These are phyloP conservation scores for Niebla homalea DNA, from an alignment of 495 filamentous ascomycete species.

Conservation along the genomic window DNA sequence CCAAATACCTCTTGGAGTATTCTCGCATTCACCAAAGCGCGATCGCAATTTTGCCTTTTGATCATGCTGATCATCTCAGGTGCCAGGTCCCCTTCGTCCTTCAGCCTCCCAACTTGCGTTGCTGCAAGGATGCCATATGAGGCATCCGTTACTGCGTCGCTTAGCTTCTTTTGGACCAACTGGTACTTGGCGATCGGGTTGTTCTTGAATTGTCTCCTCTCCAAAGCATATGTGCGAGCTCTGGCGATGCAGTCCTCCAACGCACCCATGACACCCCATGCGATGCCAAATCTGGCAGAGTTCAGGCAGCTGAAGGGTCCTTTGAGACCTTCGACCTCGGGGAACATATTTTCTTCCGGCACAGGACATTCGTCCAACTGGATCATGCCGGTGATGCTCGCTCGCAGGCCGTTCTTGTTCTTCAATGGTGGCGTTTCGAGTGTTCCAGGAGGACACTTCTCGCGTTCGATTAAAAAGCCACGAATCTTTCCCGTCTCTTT, in stretches of 20 bases:
- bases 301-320: slow-evolving; percentile 94
- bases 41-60: slow-evolving; percentile 95
- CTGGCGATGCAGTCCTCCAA: slow-evolving; percentile 79
- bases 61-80: slow-evolving; percentile 99
- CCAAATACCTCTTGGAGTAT: slow-evolving; percentile 89
- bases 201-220: slow-evolving; percentile 90
- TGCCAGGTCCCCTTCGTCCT: slow-evolving; percentile 73
- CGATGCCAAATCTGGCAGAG: slow-evolving; percentile 82
- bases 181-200: slow-evolving; percentile 96
- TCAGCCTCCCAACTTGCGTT: slow-evolving; percentile 80
- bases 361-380: slow-evolving; percentile 85
- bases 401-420: slow-evolving; percentile 87
- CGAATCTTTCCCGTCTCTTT: slow-evolving; percentile 83
- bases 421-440: slow-evolving; percentile 86
- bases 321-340: slow-evolving; percentile 70
- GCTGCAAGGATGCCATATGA: slow-evolving; percentile 79
- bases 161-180: slow-evolving; percentile 95
- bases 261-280: slow-evolving; percentile 85
- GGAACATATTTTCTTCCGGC: slow-evolving; percentile 85
- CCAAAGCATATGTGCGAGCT: slow-evolving; percentile 73
- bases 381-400: slow-evolving; percentile 96
- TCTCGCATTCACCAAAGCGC: slow-evolving; percentile 67
- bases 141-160: slow-evolving; percentile 82
- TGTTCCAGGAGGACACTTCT: slow-evolving; percentile 69
- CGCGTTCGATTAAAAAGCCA: slow-evolving; percentile 81